Base-by-base conservation (phyloP, 106 monocot genomes). In the Chionographis japonica region DNA sequence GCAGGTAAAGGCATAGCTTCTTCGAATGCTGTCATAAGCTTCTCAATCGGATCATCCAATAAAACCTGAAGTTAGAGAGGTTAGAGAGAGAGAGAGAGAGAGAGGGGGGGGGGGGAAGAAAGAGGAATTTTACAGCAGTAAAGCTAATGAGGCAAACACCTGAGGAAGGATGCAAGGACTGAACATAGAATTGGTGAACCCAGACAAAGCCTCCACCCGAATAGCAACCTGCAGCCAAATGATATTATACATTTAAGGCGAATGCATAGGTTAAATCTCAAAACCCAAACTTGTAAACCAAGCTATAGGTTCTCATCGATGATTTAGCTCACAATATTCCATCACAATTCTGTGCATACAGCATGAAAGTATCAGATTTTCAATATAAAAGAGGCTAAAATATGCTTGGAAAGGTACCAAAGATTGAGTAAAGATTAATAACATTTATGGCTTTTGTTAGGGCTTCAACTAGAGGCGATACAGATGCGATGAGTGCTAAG, bases 1-100 rank as follows among this genome's bases (percentile, higher is more conserved):
- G 71, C 74, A 61, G 63, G 74, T 54, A 93, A 70, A 62, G 92
- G 92, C n/a, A 71, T 63, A 27, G 83, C 70, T 69, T 93, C 78
- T 54, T 93, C 76, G 74, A 93, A 93, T 68, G 75, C 18, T 59
- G 63, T 78, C 92, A 93, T 93, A 65, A 83, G 80, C 40, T 93
- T 93, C 62, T 88, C 92, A 42, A 93, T 67, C 16, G 92, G 88
- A 80, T 93, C 85, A 56, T 79, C 65, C 59, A 88, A 60, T 7
- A 74, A 74, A 63, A 93, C 70, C 92, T 88, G 65, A 19, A 68
- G 18, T 17, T 19, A 4, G 0, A 78, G 35, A 50, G 10, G 36
- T 41, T 18, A 62, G 12, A 50, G 14, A 65, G 1, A 65, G n/a
- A 57, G 37, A 8, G 42, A 4, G n/a, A 42, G 38, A 18, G 37